phyloP scores from a whole-genome alignment of 2,329 filamentous ascomycete species.

The Trichothecium sympodiale region DNA sequence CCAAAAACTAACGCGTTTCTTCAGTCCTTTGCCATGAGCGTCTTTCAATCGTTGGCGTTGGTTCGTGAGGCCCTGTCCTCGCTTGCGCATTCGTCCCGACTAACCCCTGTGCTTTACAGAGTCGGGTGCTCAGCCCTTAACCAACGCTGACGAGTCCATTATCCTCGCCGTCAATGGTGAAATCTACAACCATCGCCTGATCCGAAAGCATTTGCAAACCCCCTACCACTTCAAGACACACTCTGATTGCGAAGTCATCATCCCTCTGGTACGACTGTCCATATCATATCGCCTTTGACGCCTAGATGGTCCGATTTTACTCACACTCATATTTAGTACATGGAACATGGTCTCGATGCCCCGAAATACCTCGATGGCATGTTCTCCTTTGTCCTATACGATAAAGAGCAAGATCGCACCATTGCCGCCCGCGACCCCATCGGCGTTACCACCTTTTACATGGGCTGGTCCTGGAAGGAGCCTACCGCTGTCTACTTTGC shows the following conservation, averaged over 20 bases:
- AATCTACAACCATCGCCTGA: slow-evolving; percentile 97
- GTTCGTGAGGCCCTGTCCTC: slow-evolving; percentile 38
- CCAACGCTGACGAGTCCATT: slow-evolving; percentile 81
- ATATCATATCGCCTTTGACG: slow-evolving; percentile 1
- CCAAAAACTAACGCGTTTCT: too few relatives aligned
- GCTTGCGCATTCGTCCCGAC: slow-evolving; percentile 2
- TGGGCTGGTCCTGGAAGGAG: slow-evolving; percentile 77
- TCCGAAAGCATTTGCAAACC: slow-evolving; percentile 75
- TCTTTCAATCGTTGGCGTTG: slow-evolving; percentile 93
- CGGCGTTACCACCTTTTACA: slow-evolving; percentile 94
- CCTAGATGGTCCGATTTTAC: background rate
- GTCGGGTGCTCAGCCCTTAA: slow-evolving; percentile 87
- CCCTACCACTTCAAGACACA: slow-evolving; percentile 97
- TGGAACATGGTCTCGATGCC: slow-evolving; percentile 83
- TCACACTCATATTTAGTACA: slow-evolving; percentile 48
- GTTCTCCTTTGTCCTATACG: slow-evolving; percentile 98
- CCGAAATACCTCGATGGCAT: slow-evolving; percentile 94
- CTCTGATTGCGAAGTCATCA: slow-evolving; percentile 98
- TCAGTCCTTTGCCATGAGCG: slow-evolving; percentile 92
- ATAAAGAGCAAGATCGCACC: slow-evolving; percentile 85
- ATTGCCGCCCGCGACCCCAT: slow-evolving; percentile 94
- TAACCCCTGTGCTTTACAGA: slow-evolving; percentile 38
- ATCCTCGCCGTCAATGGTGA: slow-evolving; percentile 97
- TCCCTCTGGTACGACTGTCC: slow-evolving; percentile 64
- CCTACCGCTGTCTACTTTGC: slow-evolving; percentile 88